Base-by-base conservation (phyloP, 2,329 filamentous ascomycete genomes). In the Mycocentrospora acerina region DNA sequence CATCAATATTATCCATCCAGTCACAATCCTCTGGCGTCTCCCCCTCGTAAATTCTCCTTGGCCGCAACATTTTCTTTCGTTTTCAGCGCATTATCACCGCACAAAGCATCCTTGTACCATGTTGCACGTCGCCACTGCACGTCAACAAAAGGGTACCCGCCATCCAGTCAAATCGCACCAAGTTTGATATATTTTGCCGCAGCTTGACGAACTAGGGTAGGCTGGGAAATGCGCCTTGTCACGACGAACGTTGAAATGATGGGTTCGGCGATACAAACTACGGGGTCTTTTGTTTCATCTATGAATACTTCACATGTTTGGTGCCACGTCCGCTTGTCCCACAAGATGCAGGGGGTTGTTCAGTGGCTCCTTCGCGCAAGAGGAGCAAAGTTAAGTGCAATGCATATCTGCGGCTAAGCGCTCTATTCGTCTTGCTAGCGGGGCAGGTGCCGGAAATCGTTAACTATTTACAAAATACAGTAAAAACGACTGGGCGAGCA, bases 251-350 rank as follows among this genome's bases (percentile, higher is more conserved):
- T 22, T 22, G 19, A 9, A 22, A 22, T 9, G 19, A n/a, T n/a
- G 19, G 19, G 19, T 22, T 32, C 41, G 33, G 60, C 53, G 43
- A 58, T 53, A 60, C 56, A 60, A 51, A 52, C 42, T 49, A 52
- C 52, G 53, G 51, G 50, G n/a, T n/a, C n/a, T 48, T 44, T 46
- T 40, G 59, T 64, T 63, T 60, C 59, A 61, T 53, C 48, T 50
- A 46, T 42, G 42, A 45, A 47, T 44, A 47, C 39, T 39, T 34
- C 37, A 46, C 35, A 36, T 40, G 24, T 40, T 49, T 38, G 43
- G 55, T 57, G 44, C 41, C 44, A 60, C 46, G 29, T 28, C 32
- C 47, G 41, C 41, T 38, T 44, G 30, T 27, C 32, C 43, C 37
- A 25, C 24, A 39, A 13, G 26, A 35, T 29, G n/a, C 15, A 31